A percentile compares a stretch with the other conserved stretches of the same genome.
These are phyloP conservation scores for Pseudogymnoascus sp. DNA, from an alignment of 2,329 filamentous ascomycete species.

Conservation along the genomic window DNA sequence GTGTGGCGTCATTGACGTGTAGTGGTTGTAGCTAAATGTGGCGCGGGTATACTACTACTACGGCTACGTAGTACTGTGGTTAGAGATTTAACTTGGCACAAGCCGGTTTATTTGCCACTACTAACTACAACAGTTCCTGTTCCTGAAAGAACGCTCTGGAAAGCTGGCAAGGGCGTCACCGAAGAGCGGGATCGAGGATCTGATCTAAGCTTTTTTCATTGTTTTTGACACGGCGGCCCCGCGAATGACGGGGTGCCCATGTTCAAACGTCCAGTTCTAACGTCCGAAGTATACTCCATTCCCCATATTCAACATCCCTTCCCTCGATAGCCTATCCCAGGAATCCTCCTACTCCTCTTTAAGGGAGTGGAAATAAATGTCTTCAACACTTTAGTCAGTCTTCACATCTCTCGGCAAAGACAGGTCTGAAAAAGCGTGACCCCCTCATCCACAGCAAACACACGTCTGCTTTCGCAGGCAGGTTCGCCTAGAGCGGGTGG, in stretches of 20 bases:
- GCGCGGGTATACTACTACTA: too few relatives aligned
- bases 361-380: slow-evolving; percentile 28
- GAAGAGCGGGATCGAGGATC: not conserved
- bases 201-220: too few relatives aligned
- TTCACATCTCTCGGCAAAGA: slow-evolving; percentile 39
- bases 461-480: not conserved
- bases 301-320: too few relatives aligned
- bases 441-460: slow-evolving; percentile 14
- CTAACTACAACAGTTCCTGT: not conserved
- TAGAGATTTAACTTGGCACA: not conserved
- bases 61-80: too few relatives aligned
- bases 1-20: not conserved
- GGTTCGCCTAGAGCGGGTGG: slow-evolving; percentile 11
- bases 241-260: not conserved
- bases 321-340: too few relatives aligned
- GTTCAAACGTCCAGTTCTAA: not conserved
- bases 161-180: too few relatives aligned
- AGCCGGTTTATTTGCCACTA: not conserved
- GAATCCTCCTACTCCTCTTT: too few relatives aligned
- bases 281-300: not conserved
- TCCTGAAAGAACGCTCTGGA: not conserved
- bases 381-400: slow-evolving; percentile 49
- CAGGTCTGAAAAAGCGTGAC: slow-evolving; percentile 48
- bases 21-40: too few relatives aligned
- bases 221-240: not conserved